Evolutionary conservation across 352 stramenopile species (phyloP).

Genomic region (Phytophthora podocarpi): DNA sequence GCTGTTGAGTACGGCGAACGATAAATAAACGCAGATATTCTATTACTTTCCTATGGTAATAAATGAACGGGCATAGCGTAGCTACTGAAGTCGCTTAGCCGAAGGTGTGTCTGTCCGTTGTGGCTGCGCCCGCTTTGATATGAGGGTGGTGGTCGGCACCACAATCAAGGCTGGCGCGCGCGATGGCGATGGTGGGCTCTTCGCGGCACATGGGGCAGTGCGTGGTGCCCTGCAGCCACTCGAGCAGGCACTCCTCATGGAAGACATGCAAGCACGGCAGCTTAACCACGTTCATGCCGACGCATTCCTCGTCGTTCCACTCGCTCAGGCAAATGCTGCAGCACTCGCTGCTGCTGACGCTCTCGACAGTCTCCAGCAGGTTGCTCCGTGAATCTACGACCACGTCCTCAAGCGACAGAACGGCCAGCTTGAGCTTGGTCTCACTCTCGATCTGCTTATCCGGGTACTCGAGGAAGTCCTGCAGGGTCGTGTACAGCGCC

Average conservation of each 20-base stretch:
- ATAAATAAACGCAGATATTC: constrained; percentile 26
- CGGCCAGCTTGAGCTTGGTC: constrained; percentile 80
- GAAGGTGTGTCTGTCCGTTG: constrained; percentile 18
- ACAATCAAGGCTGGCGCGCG: constrained; percentile 17
- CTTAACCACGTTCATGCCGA: constrained; percentile 83
- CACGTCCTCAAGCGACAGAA: constrained; percentile 84
- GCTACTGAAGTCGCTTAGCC: constrained; percentile 4
- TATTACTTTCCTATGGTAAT: constrained; percentile 42
- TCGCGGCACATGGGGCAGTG: constrained; percentile 89
- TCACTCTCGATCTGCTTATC: constrained; percentile 89
- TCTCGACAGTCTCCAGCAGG: constrained; percentile 49
- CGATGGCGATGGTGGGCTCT: constrained; percentile 37
- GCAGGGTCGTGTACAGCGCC: constrained; percentile 74
- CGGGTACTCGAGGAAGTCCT: constrained; percentile 84
- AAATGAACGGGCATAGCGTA: constrained; percentile 8
- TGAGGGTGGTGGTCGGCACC: neutral
- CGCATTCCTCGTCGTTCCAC: constrained; percentile 84
- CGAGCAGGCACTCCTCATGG: constrained; percentile 88
- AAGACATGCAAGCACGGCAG: constrained; percentile 84
- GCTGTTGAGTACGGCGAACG: neutral
- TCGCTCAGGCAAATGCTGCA: constrained; percentile 87
- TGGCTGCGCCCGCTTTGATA: constrained; percentile 11
- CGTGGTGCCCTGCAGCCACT: constrained; percentile 82
- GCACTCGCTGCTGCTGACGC: constrained; percentile 62
- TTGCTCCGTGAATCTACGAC: constrained; percentile 78